phyloP scores from a whole-genome alignment of 2,329 filamentous ascomycete genomes.

The Scytalidium lignicola region DNA sequence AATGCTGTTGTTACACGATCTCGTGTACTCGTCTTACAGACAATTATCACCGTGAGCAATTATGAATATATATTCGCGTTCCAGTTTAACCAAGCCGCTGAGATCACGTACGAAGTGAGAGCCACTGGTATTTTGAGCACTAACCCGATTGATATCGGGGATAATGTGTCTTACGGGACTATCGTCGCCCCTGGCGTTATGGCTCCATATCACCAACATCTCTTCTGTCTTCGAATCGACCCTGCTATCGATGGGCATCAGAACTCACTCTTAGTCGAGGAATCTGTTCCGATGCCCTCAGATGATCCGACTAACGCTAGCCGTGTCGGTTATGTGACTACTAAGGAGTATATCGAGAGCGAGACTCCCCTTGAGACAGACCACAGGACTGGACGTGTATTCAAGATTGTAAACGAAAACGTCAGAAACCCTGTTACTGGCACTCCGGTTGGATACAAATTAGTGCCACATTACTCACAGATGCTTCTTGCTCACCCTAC shows the following conservation, averaged over 20 bases:
- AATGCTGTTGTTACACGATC: constrained; percentile 17
- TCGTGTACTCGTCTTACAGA: constrained; percentile 20
- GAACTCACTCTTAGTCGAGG: constrained; percentile 50
- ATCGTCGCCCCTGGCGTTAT: constrained; percentile 56
- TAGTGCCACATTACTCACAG: constrained; percentile 78
- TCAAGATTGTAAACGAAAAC: constrained; percentile 82
- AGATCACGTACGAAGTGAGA: constrained; percentile 56
- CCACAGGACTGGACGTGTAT: constrained; percentile 57
- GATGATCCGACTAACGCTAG: too few relatives aligned
- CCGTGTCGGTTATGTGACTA: constrained; percentile 42
- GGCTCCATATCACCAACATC: constrained; percentile 55
- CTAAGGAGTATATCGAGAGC: constrained; percentile 1
- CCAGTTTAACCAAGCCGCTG: constrained; percentile 58
- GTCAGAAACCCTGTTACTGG: constrained; percentile 76
- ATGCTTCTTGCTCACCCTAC: constrained; percentile 71
- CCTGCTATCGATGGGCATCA: constrained; percentile 49
- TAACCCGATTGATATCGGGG: constrained; percentile 49
- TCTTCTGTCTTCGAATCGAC: constrained; percentile 51
- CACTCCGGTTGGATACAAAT: constrained; percentile 80
- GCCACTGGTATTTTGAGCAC: constrained; percentile 59
- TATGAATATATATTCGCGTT: constrained; percentile 66
- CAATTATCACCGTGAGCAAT: constrained; percentile 53
- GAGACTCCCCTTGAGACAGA: constrained; percentile 28
- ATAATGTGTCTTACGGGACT: constrained; percentile 49
- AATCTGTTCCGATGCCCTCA: too few relatives aligned